Conservation (phyloP, 2,329 filamentous ascomycete genomes). For the Fusarium nanum region DNA sequence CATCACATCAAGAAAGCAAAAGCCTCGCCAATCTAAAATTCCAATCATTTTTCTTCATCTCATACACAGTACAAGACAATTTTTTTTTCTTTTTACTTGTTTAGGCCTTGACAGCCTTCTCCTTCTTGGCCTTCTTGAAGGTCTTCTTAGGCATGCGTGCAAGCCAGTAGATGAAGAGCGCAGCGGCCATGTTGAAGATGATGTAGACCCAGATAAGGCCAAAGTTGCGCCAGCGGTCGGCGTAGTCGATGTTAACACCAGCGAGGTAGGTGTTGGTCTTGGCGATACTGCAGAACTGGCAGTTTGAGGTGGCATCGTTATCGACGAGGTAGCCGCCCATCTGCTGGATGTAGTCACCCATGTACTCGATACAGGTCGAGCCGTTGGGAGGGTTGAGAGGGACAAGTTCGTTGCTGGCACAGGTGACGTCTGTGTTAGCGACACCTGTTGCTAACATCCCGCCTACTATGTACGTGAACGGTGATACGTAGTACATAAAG, state of each 20-base stretch:
- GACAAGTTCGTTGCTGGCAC: constrained; percentile 76
- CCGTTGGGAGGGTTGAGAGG: constrained; percentile 69
- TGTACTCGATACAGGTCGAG: constrained; percentile 70
- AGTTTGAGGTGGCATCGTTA: constrained; percentile 58
- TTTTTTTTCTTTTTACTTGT: not conserved
- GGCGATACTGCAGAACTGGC: constrained; percentile 67
- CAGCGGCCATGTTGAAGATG: constrained; percentile 67
- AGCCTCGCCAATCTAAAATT: constrained; percentile 19
- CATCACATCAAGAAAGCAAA: not conserved
- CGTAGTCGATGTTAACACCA: constrained; percentile 63
- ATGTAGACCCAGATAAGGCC: constrained; percentile 71
- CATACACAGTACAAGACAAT: constrained; percentile 9
- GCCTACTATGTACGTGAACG: constrained; percentile 83
- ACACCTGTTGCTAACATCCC: constrained; percentile 79
- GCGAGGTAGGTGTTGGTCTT: constrained; percentile 66
- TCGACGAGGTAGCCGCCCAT: constrained; percentile 68
- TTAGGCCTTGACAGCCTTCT: constrained; percentile 19
- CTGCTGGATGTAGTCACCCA: constrained; percentile 60
- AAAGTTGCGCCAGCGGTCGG: constrained; percentile 75
- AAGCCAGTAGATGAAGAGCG: constrained; percentile 68
- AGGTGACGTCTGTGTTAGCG: constrained; percentile 73
- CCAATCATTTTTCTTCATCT: constrained; percentile 1
- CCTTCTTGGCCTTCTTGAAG: constrained; percentile 51
- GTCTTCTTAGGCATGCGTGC: constrained; percentile 60
- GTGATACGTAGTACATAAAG: constrained; percentile 74